Evolutionary conservation across 169 alveolate species (phyloP).

Genomic region (Cryptosporidium sp.): DNA sequence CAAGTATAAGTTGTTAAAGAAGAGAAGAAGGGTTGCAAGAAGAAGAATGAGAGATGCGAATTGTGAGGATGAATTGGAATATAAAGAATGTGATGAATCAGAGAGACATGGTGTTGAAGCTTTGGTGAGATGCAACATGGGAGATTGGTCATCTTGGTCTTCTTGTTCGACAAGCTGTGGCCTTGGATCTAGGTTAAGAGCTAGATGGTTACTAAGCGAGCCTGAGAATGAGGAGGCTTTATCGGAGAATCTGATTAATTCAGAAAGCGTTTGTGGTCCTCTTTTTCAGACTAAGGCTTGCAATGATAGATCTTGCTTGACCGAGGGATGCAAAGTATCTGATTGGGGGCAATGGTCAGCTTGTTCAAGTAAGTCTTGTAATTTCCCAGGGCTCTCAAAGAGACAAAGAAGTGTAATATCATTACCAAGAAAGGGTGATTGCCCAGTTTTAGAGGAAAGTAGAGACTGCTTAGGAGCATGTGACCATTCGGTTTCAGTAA

Average conservation of each 20-base stretch:
- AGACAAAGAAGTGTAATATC: constrained; percentile 40
- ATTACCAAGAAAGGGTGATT: constrained; percentile 33
- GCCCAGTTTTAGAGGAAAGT: constrained; percentile 51
- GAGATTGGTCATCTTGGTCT: constrained; percentile 81
- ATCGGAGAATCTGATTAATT: constrained; percentile 23
- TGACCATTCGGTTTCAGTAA: not conserved
- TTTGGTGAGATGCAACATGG: constrained; percentile 69
- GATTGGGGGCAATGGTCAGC: constrained; percentile 81
- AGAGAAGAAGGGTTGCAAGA: not conserved
- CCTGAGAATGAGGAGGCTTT: constrained; percentile 71
- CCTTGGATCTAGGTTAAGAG: constrained; percentile 76
- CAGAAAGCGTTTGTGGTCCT: constrained; percentile 68
- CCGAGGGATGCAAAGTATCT: constrained; percentile 78
- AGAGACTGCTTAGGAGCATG: constrained; percentile 45
- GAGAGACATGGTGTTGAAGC: constrained; percentile 36
- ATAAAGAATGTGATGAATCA: constrained; percentile 21
- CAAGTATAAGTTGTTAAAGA: constrained; percentile 16
- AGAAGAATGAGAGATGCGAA: not conserved
- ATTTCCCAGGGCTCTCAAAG: constrained; percentile 45
- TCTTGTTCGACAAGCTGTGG: constrained; percentile 80
- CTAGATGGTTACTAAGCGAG: constrained; percentile 74
- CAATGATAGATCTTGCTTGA: constrained; percentile 47
- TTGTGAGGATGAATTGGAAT: constrained; percentile 30
- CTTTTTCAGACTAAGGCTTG: constrained; percentile 53
- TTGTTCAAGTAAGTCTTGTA: constrained; percentile 60